phyloP scores from a whole-genome alignment of 163 green algal genomes.

The Chlorella variabilis region DNA sequence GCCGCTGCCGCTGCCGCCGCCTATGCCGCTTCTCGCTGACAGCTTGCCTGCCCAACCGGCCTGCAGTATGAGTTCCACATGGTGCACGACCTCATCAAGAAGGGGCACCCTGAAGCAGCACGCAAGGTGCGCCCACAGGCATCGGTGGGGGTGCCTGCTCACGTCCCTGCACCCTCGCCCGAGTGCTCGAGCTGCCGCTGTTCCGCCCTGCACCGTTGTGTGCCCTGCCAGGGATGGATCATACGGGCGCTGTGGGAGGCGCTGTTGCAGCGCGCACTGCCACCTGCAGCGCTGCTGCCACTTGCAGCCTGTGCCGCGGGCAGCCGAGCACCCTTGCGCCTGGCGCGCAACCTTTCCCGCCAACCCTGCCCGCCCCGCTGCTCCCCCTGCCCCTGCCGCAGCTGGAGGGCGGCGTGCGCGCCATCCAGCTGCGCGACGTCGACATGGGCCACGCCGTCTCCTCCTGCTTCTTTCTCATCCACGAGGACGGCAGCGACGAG shows the following conservation, averaged over 20 bases:
- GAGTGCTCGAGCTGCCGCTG: no score
- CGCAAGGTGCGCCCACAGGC: constrained; percentile 51
- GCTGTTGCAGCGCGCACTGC: background rate
- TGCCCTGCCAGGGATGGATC: no score
- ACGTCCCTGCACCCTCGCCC: no score
- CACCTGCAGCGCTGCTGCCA: background rate
- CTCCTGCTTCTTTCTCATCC: constrained; percentile 60
- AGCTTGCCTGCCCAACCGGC: no score
- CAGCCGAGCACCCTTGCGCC: background rate
- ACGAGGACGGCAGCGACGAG: constrained; percentile 48
- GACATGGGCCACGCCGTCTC: constrained; percentile 21
- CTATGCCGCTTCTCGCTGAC: background rate
- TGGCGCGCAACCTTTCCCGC: background rate
- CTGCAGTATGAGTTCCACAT: constrained; percentile 65
- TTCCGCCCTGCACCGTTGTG: no score
- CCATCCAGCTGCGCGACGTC: constrained; percentile 52
- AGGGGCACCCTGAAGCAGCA: constrained; percentile 55
- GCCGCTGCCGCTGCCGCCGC: background rate
- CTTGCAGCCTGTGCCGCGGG: background rate
- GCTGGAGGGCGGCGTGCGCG: constrained; percentile 51
- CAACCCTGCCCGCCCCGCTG: background rate
- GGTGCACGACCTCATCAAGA: constrained; percentile 61
- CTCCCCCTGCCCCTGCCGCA: constrained; percentile 11
- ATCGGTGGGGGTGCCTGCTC: no score
- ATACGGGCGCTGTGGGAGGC: background rate